A percentile compares a stretch with the other conserved stretches of the same genome.
These are phyloP conservation scores for Reticulascus tulasneorum DNA, from an alignment of 2,329 filamentous ascomycete genomes.

Conservation along the genomic window DNA sequence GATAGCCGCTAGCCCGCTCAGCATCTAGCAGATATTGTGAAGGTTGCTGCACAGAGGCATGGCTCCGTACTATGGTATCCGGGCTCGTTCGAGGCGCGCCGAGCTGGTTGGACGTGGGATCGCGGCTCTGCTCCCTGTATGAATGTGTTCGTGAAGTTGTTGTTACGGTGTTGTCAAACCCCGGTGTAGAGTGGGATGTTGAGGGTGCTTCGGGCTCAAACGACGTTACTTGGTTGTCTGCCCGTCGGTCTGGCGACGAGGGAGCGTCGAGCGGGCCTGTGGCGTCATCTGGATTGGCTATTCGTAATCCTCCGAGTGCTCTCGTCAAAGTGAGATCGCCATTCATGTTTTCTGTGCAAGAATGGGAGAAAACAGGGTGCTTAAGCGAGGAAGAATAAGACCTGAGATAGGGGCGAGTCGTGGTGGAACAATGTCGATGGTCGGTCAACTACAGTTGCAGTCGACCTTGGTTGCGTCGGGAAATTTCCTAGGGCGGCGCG, in stretches of 20 bases:
- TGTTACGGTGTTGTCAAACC: too few species aligned
- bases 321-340: constrained; percentile 89
- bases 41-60: constrained; percentile 9
- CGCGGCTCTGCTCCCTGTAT: constrained; percentile 6
- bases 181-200: too few species aligned
- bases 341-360: constrained; percentile 61
- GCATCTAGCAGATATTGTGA: constrained; percentile 4
- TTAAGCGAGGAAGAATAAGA: background rate
- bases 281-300: constrained; percentile 89
- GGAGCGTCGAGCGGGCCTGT: constrained; percentile 23
- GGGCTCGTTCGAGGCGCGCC: constrained; percentile 10
- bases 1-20: constrained; percentile 5
- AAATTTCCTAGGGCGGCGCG: too few species aligned
- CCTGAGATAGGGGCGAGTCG: constrained; percentile 1
- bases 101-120: constrained; percentile 24
- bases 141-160: constrained; percentile 15
- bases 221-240: too few species aligned
- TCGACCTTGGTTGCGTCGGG: too few species aligned
- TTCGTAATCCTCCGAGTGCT: constrained; percentile 88
- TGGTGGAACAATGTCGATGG: constrained; percentile 4
- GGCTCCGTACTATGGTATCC: constrained; percentile 6
- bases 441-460: too few species aligned
- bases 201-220: too few species aligned
- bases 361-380: background rate
- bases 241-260: constrained; percentile 21